Evolutionary conservation across 352 stramenopile species (phyloP).

Genomic region (Phytophthora pini): DNA sequence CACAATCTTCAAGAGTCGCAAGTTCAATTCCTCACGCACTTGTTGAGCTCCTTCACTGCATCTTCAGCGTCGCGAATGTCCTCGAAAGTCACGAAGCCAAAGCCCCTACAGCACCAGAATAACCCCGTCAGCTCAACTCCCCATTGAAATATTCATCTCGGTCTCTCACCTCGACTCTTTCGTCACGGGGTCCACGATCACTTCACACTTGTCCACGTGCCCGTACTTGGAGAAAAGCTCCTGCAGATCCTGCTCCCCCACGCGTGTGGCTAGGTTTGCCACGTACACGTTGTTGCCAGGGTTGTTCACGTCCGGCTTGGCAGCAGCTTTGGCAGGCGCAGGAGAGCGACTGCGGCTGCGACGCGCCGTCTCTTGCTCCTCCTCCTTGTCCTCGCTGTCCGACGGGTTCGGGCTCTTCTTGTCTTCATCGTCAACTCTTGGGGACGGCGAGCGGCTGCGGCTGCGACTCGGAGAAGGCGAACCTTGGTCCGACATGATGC

Average conservation of each 20-base stretch:
- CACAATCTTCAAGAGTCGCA: background rate
- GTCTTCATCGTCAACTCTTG: slow-evolving; percentile 17
- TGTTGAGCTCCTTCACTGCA: slow-evolving; percentile 81
- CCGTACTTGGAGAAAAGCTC: slow-evolving; percentile 82
- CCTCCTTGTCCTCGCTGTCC: slow-evolving; percentile 7
- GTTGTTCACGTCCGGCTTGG: slow-evolving; percentile 41
- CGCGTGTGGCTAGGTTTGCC: slow-evolving; percentile 65
- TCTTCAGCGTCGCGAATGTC: slow-evolving; percentile 79
- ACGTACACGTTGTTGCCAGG: slow-evolving; percentile 85
- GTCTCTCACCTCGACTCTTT: slow-evolving; percentile 66
- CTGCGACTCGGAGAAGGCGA: slow-evolving; percentile 35
- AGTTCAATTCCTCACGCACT: slow-evolving; percentile 43
- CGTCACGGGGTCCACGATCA: slow-evolving; percentile 84
- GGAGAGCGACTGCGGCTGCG: slow-evolving; percentile 57
- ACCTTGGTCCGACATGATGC: slow-evolving; percentile 47
- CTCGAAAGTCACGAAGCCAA: slow-evolving; percentile 83
- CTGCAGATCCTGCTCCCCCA: slow-evolving; percentile 68
- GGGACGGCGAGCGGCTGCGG: slow-evolving; percentile 37
- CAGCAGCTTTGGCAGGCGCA: slow-evolving; percentile 20
- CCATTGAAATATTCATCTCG: background rate
- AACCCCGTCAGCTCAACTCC: background rate
- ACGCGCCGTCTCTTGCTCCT: slow-evolving; percentile 11
- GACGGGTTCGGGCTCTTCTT: slow-evolving; percentile 18
- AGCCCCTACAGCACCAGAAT: slow-evolving; percentile 44
- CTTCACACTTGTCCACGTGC: slow-evolving; percentile 75